Conservation (phyloP, 2,329 filamentous ascomycete species). For the Trichoderma simmonsii region DNA sequence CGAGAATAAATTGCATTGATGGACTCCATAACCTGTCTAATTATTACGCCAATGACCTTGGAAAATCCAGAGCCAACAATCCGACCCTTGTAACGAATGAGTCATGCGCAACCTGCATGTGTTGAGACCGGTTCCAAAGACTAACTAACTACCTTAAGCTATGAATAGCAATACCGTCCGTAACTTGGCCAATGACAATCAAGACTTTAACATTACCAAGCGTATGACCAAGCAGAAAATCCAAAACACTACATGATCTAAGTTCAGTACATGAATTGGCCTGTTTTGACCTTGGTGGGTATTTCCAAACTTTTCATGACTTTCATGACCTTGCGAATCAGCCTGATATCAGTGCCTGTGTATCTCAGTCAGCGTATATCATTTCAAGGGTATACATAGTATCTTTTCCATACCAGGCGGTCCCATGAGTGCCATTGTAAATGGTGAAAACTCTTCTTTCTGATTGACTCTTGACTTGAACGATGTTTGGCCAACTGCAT, state of each 20-base stretch:
- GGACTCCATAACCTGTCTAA: background rate
- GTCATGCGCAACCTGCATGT: background rate
- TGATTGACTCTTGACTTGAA: background rate
- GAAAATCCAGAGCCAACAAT: background rate
- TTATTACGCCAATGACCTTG: background rate
- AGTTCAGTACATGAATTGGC: background rate
- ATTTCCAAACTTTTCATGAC: background rate
- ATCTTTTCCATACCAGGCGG: background rate
- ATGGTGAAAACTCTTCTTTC: background rate
- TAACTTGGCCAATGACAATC: background rate
- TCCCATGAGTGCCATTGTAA: background rate
- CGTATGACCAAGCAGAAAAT: background rate
- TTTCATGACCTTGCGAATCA: background rate
- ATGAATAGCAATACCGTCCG: background rate
- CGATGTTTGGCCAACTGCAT: background rate
- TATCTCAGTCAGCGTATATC: background rate
- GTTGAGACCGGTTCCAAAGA: background rate
- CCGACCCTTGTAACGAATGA: background rate
- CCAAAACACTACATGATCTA: background rate
- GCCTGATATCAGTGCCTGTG: background rate
- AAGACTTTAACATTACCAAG: background rate
- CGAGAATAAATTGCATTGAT: background rate
- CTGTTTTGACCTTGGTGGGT: background rate
- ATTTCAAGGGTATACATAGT: too few relatives aligned
- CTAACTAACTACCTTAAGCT: background rate